Conservation (phyloP, 2,329 filamentous ascomycete species). For the Fusarium euwallaceae region DNA sequence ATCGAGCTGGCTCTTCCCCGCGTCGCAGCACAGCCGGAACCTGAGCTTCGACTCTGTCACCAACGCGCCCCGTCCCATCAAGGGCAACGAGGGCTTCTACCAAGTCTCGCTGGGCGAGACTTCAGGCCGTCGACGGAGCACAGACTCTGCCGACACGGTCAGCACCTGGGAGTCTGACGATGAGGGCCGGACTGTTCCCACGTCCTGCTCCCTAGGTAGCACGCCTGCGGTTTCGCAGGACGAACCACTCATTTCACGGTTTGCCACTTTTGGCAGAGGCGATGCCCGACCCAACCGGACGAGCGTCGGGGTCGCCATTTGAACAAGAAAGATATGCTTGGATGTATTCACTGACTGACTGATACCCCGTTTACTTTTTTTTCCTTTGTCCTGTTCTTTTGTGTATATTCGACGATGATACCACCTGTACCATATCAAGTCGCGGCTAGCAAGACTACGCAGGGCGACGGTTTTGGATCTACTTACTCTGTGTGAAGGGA, state of each 20-base stretch:
- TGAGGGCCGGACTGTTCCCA: conserved; percentile 60
- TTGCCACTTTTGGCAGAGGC: conserved; percentile 48
- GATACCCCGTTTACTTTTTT: conserved; percentile 34
- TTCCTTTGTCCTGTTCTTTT: conserved; percentile 32
- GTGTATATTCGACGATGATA: conserved; percentile 43
- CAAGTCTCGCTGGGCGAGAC: conserved; percentile 59
- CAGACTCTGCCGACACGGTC: conserved; percentile 61
- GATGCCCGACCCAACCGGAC: conserved; percentile 30
- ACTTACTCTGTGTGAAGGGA: conserved; percentile 11
- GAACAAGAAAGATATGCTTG: conserved; percentile 26
- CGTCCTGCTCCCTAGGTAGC: conserved; percentile 64
- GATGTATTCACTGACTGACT: conserved; percentile 21
- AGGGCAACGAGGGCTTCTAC: conserved; percentile 68
- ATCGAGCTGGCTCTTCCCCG: conserved; percentile 70
- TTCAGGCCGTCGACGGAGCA: conserved; percentile 53
- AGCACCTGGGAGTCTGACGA: conserved; percentile 65
- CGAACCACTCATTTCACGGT: conserved; percentile 55
- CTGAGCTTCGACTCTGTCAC: conserved; percentile 65
- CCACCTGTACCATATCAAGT: conserved; percentile 32
- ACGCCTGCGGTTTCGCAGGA: conserved; percentile 56
- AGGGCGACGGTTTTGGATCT: conserved; percentile 11
- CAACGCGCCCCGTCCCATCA: conserved; percentile 67
- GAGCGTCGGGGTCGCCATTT: conserved; percentile 49
- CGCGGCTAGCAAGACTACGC: conserved; percentile 38
- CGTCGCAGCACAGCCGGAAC: conserved; percentile 53